Conservation (phyloP, 2,329 filamentous ascomycete species). For the Colletotrichum chlorophyti region DNA sequence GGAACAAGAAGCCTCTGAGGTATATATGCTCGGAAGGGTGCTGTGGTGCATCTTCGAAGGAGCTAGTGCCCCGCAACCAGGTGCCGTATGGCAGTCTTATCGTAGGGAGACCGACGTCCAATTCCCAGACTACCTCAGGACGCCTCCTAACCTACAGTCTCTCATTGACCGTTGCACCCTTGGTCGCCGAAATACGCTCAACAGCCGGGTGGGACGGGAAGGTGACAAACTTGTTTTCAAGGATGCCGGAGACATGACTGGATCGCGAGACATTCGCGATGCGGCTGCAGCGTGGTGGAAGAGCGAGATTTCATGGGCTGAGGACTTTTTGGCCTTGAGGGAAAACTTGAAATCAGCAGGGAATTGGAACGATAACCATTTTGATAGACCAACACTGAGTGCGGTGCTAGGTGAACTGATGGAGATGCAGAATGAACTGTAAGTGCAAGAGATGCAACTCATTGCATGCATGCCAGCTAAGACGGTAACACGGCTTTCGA, state of each 20-base stretch:
- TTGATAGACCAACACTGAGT: conserved; percentile 51
- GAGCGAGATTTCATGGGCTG: conserved; percentile 53
- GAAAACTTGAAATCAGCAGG: conserved; percentile 44
- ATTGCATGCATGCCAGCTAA: no score
- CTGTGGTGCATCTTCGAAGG: conserved; percentile 70
- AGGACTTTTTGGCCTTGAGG: conserved; percentile 52
- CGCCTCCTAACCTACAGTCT: conserved; percentile 50
- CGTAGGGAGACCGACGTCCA: conserved; percentile 60
- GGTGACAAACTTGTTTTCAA: conserved; percentile 54
- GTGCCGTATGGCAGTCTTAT: conserved; percentile 66
- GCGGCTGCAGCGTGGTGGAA: conserved; percentile 56
- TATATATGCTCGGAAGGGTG: conserved; percentile 68
- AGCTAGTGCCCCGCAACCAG: conserved; percentile 62
- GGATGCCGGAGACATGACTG: conserved; percentile 38
- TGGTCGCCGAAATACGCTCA: conserved; percentile 53
- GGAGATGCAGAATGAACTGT: conserved; percentile 34
- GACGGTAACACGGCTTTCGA: no score
- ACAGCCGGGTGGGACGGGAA: conserved; percentile 50
- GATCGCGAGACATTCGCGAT: conserved; percentile 42
- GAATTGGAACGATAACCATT: conserved; percentile 58
- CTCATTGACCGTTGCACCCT: conserved; percentile 61
- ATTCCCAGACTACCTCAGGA: conserved; percentile 59
- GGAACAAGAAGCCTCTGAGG: conserved; percentile 65
- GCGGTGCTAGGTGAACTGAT: conserved; percentile 44
- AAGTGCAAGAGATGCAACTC: no score